Percentiles rank a stretch among this genome's conserved stretches.
Evolutionary conservation across 2,329 filamentous ascomycete species (phyloP).

Genomic region (Neofusicoccum cordaticola): DNA sequence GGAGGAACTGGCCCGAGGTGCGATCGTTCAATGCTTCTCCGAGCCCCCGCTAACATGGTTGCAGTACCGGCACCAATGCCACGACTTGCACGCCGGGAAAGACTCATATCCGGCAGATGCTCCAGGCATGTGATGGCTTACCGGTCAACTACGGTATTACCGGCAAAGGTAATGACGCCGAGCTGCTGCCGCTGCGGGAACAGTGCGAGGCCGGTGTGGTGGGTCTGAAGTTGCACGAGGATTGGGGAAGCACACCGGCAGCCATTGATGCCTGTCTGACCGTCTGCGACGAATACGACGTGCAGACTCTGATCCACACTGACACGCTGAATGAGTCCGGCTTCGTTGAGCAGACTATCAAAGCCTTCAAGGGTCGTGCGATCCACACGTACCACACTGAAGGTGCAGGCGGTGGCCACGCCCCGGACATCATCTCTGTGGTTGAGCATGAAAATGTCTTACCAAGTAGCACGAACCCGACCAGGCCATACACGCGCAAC

Average conservation of each 20-base stretch:
- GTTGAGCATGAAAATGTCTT: constrained; percentile 87
- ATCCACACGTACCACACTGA: constrained; percentile 98
- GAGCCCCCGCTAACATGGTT: constrained; percentile 23
- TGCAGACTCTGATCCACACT: constrained; percentile 88
- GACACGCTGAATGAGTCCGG: constrained; percentile 95
- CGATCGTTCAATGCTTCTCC: constrained; percentile 21
- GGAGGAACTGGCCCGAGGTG: constrained; percentile 89
- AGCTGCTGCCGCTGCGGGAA: constrained; percentile 67
- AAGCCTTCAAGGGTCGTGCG: constrained; percentile 78
- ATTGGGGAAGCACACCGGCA: constrained; percentile 89
- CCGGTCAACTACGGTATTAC: constrained; percentile 90
- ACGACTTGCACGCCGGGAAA: constrained; percentile 91
- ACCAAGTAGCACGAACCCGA: constrained; percentile 88
- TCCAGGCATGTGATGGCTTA: constrained; percentile 77
- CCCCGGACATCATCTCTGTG: constrained; percentile 91
- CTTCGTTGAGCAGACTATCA: constrained; percentile 90
- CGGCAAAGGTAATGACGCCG: constrained; percentile 87
- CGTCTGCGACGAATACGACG: constrained; percentile 86
- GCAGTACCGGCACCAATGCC: constrained; percentile 78
- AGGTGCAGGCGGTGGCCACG: constrained; percentile 90
- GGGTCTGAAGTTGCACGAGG: constrained; percentile 91
- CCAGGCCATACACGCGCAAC: constrained; percentile 83
- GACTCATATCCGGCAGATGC: constrained; percentile 81
- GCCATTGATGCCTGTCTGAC: constrained; percentile 79
- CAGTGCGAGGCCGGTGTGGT: constrained; percentile 81